Percentiles rank a stretch among this genome's conserved stretches.
These are phyloP conservation scores for Rhododendron williamsianum DNA, from an alignment of 148 eudicot genomes.

Conservation along the genomic window DNA sequence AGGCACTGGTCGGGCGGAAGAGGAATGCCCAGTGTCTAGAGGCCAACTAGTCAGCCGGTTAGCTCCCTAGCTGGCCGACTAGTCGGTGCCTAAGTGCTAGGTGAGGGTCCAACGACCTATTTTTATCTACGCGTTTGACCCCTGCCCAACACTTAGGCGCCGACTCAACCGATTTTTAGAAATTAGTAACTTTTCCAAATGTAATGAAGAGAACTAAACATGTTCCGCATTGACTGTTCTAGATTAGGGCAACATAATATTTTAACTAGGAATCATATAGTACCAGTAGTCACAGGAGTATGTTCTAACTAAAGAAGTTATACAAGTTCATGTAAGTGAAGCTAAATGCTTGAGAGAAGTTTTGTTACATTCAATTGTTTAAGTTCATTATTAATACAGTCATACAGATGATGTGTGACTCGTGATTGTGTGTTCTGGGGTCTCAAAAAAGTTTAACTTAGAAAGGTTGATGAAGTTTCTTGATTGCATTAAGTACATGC, in stretches of 20 bases:
- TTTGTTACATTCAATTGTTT: not conserved
- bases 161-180: not conserved
- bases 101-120: not conserved
- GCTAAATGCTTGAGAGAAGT: not conserved
- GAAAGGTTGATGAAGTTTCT: not conserved
- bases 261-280: not conserved
- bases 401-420: not conserved
- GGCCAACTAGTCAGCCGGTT: not conserved
- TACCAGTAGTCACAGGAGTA: not conserved
- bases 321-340: not conserved
- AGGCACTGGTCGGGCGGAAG: not conserved
- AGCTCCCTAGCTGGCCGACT: not conserved
- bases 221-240: not conserved
- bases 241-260: not conserved
- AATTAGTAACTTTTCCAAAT: not conserved
- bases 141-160: not conserved
- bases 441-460: not conserved
- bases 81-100: not conserved
- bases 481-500: not conserved
- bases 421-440: not conserved
- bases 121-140: not conserved
- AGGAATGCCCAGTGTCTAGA: not conserved
- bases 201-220: not conserved
- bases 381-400: not conserved
- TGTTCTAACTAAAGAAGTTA: not conserved